These are phyloP conservation scores for Selaginella moellendorffii DNA, from an alignment of 75 land plant species.

Conservation along the genomic window DNA sequence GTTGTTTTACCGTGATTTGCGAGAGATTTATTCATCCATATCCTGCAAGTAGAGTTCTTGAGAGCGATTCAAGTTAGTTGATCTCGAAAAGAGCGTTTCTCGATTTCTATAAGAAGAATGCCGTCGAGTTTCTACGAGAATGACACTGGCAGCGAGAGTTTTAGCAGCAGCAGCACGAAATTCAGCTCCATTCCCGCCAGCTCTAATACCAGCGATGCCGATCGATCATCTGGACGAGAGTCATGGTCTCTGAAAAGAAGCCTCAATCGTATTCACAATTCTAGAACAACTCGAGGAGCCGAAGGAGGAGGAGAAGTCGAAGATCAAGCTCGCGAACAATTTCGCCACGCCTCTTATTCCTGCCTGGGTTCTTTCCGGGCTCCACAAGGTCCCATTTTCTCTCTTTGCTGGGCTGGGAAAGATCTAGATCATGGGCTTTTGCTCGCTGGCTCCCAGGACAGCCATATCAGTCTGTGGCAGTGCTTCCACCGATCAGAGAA, in stretches of 20 bases:
- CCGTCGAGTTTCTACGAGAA: not conserved
- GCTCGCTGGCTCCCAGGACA: not conserved
- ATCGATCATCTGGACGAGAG: not conserved
- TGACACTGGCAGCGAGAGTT: not conserved
- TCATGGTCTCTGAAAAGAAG: no score
- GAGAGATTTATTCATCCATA: not conserved
- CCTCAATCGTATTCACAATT: no score
- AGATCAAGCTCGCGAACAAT: not conserved
- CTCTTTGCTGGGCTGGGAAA: not conserved
- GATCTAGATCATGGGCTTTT: slow-evolving; percentile 29
- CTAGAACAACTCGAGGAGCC: no score
- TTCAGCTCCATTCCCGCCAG: not conserved
- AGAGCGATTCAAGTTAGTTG: not conserved
- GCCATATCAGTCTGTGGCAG: not conserved
- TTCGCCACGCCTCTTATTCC: slow-evolving; percentile 16
- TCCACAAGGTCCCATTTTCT: not conserved
- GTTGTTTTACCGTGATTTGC: no score
- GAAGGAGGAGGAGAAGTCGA: not conserved
- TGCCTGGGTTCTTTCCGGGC: not conserved
- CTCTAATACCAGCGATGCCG: not conserved
- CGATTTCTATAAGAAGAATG: not conserved
- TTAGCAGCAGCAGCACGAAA: not conserved
- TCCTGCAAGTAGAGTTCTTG: not conserved
- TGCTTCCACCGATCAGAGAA: slow-evolving; percentile 30
- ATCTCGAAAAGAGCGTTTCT: not conserved